These are phyloP conservation scores for Fusarium xylarioides DNA, from an alignment of 2,329 filamentous ascomycete species.

Conservation along the genomic window DNA sequence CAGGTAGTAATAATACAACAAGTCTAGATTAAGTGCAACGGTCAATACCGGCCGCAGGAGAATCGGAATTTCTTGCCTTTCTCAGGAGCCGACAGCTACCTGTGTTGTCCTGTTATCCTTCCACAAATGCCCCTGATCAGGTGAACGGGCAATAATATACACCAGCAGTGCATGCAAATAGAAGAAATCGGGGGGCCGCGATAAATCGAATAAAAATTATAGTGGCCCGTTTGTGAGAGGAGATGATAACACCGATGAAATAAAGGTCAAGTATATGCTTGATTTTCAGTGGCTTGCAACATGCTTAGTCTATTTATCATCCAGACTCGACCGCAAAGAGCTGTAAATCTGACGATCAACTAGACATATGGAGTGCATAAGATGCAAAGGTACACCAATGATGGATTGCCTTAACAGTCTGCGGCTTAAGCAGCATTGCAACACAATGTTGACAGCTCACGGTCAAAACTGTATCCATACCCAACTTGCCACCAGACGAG, in stretches of 20 bases:
- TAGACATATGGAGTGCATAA: not conserved
- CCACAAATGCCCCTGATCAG: not conserved
- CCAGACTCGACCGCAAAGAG: not conserved
- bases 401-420: not conserved
- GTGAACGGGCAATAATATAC: not conserved
- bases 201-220: not conserved
- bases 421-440: not conserved
- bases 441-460: constrained; percentile 1
- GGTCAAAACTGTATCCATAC: constrained; percentile 1
- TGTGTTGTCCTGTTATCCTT: not conserved
- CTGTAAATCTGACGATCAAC: not conserved
- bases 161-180: not conserved
- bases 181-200: not conserved
- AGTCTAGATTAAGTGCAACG: not conserved
- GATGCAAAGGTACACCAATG: not conserved
- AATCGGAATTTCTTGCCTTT: not conserved
- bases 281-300: not conserved
- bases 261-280: not conserved
- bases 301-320: not conserved
- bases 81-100: not conserved
- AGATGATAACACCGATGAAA: too few species aligned
- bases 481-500: constrained; percentile 6
- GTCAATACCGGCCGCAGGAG: not conserved
- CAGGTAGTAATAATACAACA: too few species aligned
- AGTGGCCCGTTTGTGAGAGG: not conserved